A percentile compares a stretch with the other conserved stretches of the same genome.
These are phyloP conservation scores for Xylariales sp. DNA, from an alignment of 2,329 filamentous ascomycete genomes.

Conservation along the genomic window DNA sequence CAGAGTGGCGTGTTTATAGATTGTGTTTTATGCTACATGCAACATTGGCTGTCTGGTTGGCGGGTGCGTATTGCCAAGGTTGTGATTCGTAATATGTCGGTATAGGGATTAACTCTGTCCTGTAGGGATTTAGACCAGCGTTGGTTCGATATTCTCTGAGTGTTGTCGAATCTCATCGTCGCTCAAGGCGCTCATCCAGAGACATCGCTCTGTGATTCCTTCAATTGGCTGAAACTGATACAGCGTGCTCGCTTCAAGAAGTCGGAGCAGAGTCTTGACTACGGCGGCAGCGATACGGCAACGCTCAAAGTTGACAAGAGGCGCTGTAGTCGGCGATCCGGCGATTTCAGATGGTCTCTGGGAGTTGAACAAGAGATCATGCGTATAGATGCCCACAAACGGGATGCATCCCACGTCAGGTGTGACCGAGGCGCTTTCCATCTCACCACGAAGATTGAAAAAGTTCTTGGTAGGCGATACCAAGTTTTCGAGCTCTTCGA, in stretches of 20 bases:
- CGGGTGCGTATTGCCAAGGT: too few relatives aligned
- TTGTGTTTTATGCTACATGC: too few relatives aligned
- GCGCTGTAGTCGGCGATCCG: slow-evolving; percentile 59
- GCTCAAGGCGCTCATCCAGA: slow-evolving; percentile 77
- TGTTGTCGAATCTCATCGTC: slow-evolving; percentile 68
- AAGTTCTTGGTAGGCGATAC: slow-evolving; percentile 78
- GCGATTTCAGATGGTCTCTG: slow-evolving; percentile 74
- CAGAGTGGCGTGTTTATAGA: too few relatives aligned
- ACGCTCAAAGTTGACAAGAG: slow-evolving; percentile 78
- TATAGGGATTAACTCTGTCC: too few relatives aligned
- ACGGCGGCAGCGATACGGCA: slow-evolving; percentile 72
- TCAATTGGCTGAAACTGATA: slow-evolving; percentile 73
- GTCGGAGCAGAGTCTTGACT: slow-evolving; percentile 72
- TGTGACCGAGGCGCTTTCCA: slow-evolving; percentile 59
- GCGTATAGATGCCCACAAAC: slow-evolving; percentile 79
- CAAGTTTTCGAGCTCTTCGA: slow-evolving; percentile 65
- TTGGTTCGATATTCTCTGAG: slow-evolving; percentile 42
- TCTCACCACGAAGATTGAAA: slow-evolving; percentile 69
- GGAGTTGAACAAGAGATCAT: slow-evolving; percentile 77
- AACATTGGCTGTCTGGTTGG: too few relatives aligned
- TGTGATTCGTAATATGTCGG: too few relatives aligned
- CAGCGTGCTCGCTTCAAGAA: slow-evolving; percentile 74
- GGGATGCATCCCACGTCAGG: slow-evolving; percentile 72
- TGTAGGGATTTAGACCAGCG: slow-evolving; percentile 14
- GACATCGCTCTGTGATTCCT: slow-evolving; percentile 71